A percentile compares a stretch with the other conserved stretches of the same genome.
Conservation (phyloP, 2,329 filamentous ascomycete genomes). For the Colletotrichum orchidophilum region DNA sequence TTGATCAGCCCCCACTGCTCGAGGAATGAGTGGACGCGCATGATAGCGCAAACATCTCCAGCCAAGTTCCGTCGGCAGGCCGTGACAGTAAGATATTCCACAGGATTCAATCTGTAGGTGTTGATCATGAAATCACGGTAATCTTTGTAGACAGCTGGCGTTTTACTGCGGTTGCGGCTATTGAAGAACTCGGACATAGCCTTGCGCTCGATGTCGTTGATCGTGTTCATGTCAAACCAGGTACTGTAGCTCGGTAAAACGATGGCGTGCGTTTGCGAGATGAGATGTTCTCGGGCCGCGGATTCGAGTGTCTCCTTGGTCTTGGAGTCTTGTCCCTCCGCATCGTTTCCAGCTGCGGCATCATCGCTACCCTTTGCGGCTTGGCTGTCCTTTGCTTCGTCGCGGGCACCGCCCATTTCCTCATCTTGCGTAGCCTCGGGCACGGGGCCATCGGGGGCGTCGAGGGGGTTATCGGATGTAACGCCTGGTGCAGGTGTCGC, state of each 20-base stretch:
- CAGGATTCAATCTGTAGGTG: constrained; percentile 94
- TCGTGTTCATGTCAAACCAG: constrained; percentile 98
- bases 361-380: constrained; percentile 56
- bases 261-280: constrained; percentile 93
- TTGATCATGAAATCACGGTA: constrained; percentile 99
- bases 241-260: constrained; percentile 97
- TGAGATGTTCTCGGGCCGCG: constrained; percentile 89
- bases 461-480: constrained; percentile 70
- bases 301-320: constrained; percentile 85
- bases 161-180: constrained; percentile 97
- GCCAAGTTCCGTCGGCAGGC: constrained; percentile 94
- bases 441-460: constrained; percentile 72
- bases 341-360: constrained; percentile 54
- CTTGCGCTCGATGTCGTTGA: constrained; percentile 93
- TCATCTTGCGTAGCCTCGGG: constrained; percentile 77
- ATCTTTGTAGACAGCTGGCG: constrained; percentile 95
- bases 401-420: constrained; percentile 78
- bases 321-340: constrained; percentile 67
- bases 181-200: constrained; percentile 99
- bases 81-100: constrained; percentile 96
- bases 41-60: constrained; percentile 97
- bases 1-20: constrained; percentile 99
- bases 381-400: constrained; percentile 55
- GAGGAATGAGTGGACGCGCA: constrained; percentile 97
- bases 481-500: constrained; percentile 65